Conservation (phyloP, 306 rosid genomes). For the Corylus avellana region DNA sequence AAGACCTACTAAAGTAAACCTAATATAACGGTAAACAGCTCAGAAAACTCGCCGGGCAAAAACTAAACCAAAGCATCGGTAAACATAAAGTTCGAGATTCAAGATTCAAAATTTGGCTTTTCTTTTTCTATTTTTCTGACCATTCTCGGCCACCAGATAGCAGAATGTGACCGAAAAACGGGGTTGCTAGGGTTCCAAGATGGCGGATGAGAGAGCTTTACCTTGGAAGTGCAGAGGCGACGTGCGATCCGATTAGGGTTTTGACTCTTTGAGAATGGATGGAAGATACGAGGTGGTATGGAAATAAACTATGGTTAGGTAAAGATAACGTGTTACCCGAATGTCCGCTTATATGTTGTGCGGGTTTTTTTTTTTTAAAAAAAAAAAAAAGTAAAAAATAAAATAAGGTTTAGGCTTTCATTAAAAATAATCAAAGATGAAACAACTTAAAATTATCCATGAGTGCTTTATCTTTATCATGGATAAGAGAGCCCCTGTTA, state of each 20-base stretch:
- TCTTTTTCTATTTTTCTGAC: not conserved
- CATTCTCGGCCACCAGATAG: not conserved
- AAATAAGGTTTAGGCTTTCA: too few species aligned
- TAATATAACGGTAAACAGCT: not conserved
- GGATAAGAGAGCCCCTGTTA: too few species aligned
- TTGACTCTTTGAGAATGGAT: constrained; percentile 7
- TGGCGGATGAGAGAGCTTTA: constrained; percentile 18
- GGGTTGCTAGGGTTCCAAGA: not conserved
- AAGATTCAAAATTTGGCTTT: not conserved
- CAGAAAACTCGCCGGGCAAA: not conserved
- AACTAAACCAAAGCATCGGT: not conserved
- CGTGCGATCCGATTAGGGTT: constrained; percentile 38
- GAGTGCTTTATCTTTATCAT: too few species aligned
- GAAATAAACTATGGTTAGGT: constrained; percentile 1
- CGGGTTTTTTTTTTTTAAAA: too few species aligned
- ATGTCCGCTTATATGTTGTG: not conserved
- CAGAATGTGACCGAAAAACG: too few species aligned
- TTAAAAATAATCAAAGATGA: too few species aligned
- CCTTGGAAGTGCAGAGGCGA: constrained; percentile 41
- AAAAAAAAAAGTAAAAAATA: too few species aligned
- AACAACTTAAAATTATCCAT: too few species aligned
- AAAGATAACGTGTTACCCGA: not conserved
- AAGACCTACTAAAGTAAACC: not conserved
- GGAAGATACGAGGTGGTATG: not conserved
- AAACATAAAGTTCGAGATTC: not conserved